Evolutionary conservation across 352 stramenopile species (phyloP).

Genomic region (Peronosclerospora sorghi): DNA sequence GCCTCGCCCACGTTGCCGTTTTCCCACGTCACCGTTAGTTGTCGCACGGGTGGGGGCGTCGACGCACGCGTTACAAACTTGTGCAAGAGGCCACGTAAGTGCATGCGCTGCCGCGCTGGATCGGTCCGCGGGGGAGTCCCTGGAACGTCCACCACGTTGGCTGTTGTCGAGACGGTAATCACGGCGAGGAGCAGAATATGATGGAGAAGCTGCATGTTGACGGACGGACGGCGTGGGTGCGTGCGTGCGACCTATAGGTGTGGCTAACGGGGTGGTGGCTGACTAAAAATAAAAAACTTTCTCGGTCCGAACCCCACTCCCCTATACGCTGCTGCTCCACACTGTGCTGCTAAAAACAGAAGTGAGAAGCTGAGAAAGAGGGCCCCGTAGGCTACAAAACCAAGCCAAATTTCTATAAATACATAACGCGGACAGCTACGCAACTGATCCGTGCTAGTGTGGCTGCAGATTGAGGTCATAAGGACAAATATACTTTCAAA

Average conservation of each 20-base stretch:
- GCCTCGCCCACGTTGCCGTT: slow-evolving; percentile 10
- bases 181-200: slow-evolving; percentile 17
- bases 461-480: too few relatives aligned
- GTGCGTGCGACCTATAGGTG: neutral
- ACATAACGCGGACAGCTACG: slow-evolving; percentile 2
- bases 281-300: too few relatives aligned
- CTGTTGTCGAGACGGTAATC: slow-evolving; percentile 4
- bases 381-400: slow-evolving; percentile 2
- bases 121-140: neutral
- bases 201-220: slow-evolving; percentile 14
- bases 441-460: too few relatives aligned
- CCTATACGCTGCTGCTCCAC: neutral
- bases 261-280: too few relatives aligned
- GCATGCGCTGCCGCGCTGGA: slow-evolving; percentile 16
- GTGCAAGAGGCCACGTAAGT: slow-evolving; percentile 30
- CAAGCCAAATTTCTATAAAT: slow-evolving; percentile 12
- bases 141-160: neutral
- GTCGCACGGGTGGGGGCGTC: slow-evolving; percentile 21
- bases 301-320: neutral
- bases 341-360: slow-evolving; percentile 26
- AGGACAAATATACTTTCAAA: too few relatives aligned
- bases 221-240: slow-evolving; percentile 5
- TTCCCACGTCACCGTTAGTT: slow-evolving; percentile 29
- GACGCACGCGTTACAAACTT: slow-evolving; percentile 18
- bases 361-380: slow-evolving; percentile 13